These are phyloP conservation scores for Auricularia heimuer DNA, from an alignment of 768 basidiomycete genomes.

Conservation along the genomic window DNA sequence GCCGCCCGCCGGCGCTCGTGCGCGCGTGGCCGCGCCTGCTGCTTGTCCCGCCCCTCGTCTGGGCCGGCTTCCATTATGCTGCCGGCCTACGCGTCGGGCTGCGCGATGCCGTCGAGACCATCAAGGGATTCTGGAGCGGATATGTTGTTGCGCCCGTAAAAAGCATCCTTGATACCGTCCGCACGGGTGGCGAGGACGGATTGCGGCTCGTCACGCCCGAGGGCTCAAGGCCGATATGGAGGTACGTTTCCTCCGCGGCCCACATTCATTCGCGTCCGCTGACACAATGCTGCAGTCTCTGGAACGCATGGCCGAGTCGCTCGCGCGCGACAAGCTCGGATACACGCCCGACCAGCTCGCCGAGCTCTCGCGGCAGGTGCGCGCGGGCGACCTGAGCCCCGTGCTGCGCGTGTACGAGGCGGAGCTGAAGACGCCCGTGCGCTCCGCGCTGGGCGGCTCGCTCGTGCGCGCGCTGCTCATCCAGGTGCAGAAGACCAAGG, in stretches of 20 bases:
- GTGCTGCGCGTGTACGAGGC: constrained; percentile 84
- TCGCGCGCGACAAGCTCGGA: constrained; percentile 71
- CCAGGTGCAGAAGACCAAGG: constrained; percentile 94
- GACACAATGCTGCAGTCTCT: constrained; percentile 47
- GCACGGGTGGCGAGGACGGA: constrained; percentile 66
- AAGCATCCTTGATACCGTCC: constrained; percentile 73
- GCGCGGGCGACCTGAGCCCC: constrained; percentile 74
- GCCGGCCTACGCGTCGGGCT: constrained; percentile 46
- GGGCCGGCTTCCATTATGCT: constrained; percentile 48
- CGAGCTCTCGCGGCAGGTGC: constrained; percentile 53
- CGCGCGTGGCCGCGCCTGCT: constrained; percentile 77
- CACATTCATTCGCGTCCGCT: background rate
- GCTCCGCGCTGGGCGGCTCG: constrained; percentile 69
- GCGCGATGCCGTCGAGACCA: constrained; percentile 53
- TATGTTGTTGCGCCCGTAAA: constrained; percentile 85
- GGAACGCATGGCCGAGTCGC: constrained; percentile 82
- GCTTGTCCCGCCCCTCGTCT: constrained; percentile 58
- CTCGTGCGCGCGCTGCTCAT: constrained; percentile 79
- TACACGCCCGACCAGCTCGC: constrained; percentile 57
- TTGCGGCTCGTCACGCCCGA: constrained; percentile 65
- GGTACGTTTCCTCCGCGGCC: constrained; percentile 27
- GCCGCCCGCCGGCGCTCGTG: constrained; percentile 57
- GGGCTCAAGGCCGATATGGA: constrained; percentile 76
- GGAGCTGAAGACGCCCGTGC: constrained; percentile 81
- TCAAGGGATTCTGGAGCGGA: constrained; percentile 60